Conservation (phyloP, 139 green algal genomes). For the Limnomonas spitsbergensis region DNA sequence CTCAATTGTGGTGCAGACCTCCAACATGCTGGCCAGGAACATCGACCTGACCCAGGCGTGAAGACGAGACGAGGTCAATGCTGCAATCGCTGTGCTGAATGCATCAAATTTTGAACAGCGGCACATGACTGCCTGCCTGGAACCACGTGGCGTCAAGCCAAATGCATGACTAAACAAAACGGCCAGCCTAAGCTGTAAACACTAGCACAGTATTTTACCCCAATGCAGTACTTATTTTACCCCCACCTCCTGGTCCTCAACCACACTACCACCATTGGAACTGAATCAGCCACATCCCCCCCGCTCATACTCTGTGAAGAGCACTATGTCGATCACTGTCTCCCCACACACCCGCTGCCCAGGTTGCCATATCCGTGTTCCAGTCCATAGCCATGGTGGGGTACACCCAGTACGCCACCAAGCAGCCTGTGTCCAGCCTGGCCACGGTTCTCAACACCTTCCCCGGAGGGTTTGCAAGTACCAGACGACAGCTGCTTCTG, state of each 20-base stretch:
- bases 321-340: no score
- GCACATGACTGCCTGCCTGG: not conserved
- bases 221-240: no score
- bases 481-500: no score
- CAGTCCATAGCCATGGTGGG: not conserved
- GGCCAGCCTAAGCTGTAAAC: no score
- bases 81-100: not conserved
- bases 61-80: not conserved
- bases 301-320: no score
- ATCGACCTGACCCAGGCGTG: not conserved
- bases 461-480: no score
- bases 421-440: not conserved
- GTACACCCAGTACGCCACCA: not conserved
- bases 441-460: not conserved
- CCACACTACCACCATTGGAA: no score
- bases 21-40: not conserved
- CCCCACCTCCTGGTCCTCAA: no score
- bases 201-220: no score
- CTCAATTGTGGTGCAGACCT: not conserved
- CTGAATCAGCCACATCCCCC: no score
- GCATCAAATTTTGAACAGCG: not conserved
- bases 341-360: not conserved
- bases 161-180: no score
- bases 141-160: not conserved
- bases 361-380: not conserved